These are phyloP conservation scores for Ascochyta pisi DNA, from an alignment of 2,329 filamentous ascomycete species.

Conservation along the genomic window DNA sequence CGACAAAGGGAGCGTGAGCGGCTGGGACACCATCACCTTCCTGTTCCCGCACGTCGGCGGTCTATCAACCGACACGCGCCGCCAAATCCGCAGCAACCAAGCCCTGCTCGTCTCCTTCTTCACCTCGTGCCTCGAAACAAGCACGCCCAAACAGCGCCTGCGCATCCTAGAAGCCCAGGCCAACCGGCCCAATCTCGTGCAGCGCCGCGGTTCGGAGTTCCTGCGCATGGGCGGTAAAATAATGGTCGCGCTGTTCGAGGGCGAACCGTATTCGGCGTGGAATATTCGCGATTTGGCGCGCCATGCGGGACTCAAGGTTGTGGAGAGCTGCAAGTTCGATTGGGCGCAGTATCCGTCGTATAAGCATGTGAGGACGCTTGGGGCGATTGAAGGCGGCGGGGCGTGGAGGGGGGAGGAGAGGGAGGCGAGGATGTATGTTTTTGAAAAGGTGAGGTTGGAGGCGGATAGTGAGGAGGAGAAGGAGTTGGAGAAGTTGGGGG, in stretches of 20 bases:
- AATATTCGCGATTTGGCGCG: slow-evolving; percentile 87
- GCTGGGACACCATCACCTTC: slow-evolving; percentile 84
- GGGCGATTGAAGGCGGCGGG: slow-evolving; percentile 58
- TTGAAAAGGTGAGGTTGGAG: slow-evolving; percentile 48
- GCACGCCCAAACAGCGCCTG: slow-evolving; percentile 22
- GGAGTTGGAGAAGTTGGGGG: slow-evolving; percentile 22
- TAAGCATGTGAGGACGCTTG: slow-evolving; percentile 74
- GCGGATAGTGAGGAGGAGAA: slow-evolving; percentile 34
- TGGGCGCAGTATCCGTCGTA: slow-evolving; percentile 75
- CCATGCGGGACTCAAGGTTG: slow-evolving; percentile 74
- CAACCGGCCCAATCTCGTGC: slow-evolving; percentile 35
- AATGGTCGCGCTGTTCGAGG: slow-evolving; percentile 88
- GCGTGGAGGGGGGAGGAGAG: slow-evolving; percentile 59
- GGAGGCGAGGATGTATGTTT: slow-evolving; percentile 55
- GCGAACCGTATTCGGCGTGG: slow-evolving; percentile 94
- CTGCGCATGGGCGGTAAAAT: slow-evolving; percentile 64
- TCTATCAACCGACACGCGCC: slow-evolving; percentile 88
- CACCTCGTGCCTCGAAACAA: slow-evolving; percentile 33
- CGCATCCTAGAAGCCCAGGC: slow-evolving; percentile 21
- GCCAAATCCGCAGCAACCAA: slow-evolving; percentile 86
- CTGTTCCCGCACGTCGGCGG: slow-evolving; percentile 98
- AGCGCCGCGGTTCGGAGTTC: slow-evolving; percentile 44
- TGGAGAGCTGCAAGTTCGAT: slow-evolving; percentile 73
- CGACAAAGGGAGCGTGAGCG: slow-evolving; percentile 29
- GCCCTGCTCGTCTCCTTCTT: slow-evolving; percentile 44